Base-by-base conservation (phyloP, 1,284 basidiomycete genomes). In the Ustilago xerochloae region DNA sequence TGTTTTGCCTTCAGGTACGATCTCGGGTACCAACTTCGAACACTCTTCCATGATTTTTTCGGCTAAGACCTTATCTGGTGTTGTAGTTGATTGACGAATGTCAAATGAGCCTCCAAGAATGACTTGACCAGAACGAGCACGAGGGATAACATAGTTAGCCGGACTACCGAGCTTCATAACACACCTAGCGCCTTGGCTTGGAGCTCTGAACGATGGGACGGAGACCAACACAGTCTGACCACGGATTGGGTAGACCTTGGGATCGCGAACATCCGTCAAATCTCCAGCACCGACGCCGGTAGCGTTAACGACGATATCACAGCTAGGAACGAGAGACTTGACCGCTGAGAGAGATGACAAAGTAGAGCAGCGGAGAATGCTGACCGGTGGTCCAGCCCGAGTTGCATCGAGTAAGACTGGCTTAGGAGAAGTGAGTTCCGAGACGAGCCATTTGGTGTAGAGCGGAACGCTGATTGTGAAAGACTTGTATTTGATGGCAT, bases 181-280 rank as follows among this genome's bases (percentile, higher is more conserved):
- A 64, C 80, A 81, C 18, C 69, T 46, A 2, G 77, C 68, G 2
- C 39, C 46, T 8, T 26, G 13, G 3, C 12, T 50, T 16, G 59
- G 51, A 4, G 22, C 26, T 9, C 41, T 60, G 61, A 79, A 79
- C 2, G 84, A 89, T 1, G 93, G 93, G 0, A 92, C 91, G 55
- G 88, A 85, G 13, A 93, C 86, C 26, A 93, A 85, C 9, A 94
- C 89, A 0, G 92, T 94, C 85, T 97, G 94, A 0, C 94, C 94
- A 41, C 93, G 88, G 54, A 94, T 89, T 0, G 94, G 93, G 81
- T 89, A 90, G 22, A 94, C 87, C 81, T 93, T 91, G 71, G 92
- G 89, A 3, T 95, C 90, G 4, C 92, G 49, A 0, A 79, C 79
- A 28, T 81, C 79, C 28, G 41, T n/a, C 2, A 82, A 60, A 6